Evolutionary conservation across 192 early-diverging fungal species (phyloP).

Genomic region (Coemansia sp.): DNA sequence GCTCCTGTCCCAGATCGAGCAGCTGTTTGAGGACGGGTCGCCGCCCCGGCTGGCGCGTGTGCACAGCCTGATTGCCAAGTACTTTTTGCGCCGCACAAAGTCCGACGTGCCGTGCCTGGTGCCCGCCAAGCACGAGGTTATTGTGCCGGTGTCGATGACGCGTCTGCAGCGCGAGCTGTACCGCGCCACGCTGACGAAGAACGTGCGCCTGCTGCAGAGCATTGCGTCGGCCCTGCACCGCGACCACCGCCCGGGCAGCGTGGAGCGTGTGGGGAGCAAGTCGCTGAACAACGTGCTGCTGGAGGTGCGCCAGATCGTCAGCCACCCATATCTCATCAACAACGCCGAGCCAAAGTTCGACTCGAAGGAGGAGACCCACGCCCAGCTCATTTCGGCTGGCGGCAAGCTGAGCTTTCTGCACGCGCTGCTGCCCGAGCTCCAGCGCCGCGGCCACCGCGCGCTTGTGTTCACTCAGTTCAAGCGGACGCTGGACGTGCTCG

Average conservation of each 20-base stretch:
- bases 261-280: background rate
- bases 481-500: constrained; percentile 85
- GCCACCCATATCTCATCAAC: constrained; percentile 88
- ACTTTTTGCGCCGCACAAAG: constrained; percentile 92
- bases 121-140: constrained; percentile 92
- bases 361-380: constrained; percentile 67
- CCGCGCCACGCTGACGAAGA: constrained; percentile 85
- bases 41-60: constrained; percentile 74
- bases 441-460: constrained; percentile 86
- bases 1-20: constrained; percentile 67
- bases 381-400: constrained; percentile 81
- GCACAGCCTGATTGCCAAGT: constrained; percentile 69
- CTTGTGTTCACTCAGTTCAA: constrained; percentile 98
- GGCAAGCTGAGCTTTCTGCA: constrained; percentile 97
- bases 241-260: background rate
- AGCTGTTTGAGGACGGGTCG: constrained; percentile 22
- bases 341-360: constrained; percentile 63
- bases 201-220: constrained; percentile 70
- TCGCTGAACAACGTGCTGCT: constrained; percentile 90
- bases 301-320: constrained; percentile 93
- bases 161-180: constrained; percentile 85
- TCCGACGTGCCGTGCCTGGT: constrained; percentile 90
- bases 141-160: constrained; percentile 88
- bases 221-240: constrained; percentile 34
- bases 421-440: constrained; percentile 84